Evolutionary conservation across 2,329 filamentous ascomycete species (phyloP), one percentile per base, ranked within the genome.

Genomic region (Myriosclerotinia curreyana): DNA sequence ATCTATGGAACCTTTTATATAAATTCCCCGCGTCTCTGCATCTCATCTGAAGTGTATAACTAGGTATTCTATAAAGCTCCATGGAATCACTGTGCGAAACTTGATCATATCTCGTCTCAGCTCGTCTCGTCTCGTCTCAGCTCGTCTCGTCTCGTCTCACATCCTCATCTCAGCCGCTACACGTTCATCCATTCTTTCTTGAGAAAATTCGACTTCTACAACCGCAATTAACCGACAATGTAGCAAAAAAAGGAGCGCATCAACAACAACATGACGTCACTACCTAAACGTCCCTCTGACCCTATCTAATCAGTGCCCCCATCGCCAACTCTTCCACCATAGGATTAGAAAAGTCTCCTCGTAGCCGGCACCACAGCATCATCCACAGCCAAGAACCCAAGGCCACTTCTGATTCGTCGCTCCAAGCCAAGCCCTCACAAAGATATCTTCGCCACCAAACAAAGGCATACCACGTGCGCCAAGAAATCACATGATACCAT

Each of bases 391-490:
- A 56, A 46, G 54, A 44, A 46, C 25, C 20, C 42, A 46, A 31
- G 8, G 9, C 20, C 4, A 4, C 9, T 8, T 22, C 7, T 46
- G 11, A 56, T 46, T 56, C 40, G 54, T 46, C 20, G 12, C n/a
- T 22, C 8, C 8, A 14, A 46, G 54, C 54, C 54, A 58, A 58
- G 54, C 31, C n/a, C 31, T 28, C 12, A 36, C 42, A 22, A 17
- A 34, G 14, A 5, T 20, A 22, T 12, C 42, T 46, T 20, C 20
- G 42, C 40, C 54, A 46, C 54, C 2, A 17, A 15, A 56, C 53
- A 56, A 56, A 44, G 53, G 8, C 40, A 17, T 17, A 34, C 20
- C 54, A 58, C 54, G 40, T 58, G 40, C 12, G 54, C 28, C 6
- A 36, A 46, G 28, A 34, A 11, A 15, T 48, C 28, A 46, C 54